These are phyloP conservation scores for Candida sp. DNA, from an alignment of 1,139 yeast species.

Conservation along the genomic window DNA sequence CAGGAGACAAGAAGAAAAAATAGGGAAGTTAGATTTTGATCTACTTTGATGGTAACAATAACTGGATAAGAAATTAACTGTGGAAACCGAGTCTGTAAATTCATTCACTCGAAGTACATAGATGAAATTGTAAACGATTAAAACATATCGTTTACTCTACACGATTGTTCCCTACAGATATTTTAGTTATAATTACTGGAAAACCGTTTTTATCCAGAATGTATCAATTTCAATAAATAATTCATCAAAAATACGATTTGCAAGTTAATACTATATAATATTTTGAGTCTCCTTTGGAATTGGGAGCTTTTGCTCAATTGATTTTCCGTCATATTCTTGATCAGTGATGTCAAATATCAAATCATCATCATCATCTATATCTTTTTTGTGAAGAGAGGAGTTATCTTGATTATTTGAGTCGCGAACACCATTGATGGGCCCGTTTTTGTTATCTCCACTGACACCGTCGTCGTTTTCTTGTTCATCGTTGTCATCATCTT, in stretches of 20 bases:
- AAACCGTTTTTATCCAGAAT: no score
- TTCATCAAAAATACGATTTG: background rate
- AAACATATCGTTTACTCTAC: no score
- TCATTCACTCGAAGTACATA: no score
- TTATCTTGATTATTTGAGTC: background rate
- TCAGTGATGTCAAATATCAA: slow-evolving; percentile 34
- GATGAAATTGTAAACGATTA: no score
- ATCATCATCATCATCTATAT: slow-evolving; percentile 18
- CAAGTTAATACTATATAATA: slow-evolving; percentile 7
- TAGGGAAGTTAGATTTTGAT: no score
- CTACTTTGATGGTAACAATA: no score
- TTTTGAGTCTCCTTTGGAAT: slow-evolving; percentile 14
- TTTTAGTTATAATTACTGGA: no score
- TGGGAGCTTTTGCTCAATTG: slow-evolving; percentile 11
- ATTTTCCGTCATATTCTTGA: slow-evolving; percentile 9
- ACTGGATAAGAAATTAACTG: no score
- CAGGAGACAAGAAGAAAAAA: no score
- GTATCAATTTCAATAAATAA: no score
- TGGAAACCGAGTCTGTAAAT: no score
- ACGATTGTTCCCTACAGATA: no score
- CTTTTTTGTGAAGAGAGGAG: slow-evolving; percentile 1
- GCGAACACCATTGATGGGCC: slow-evolving; percentile 6
- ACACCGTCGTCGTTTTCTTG: slow-evolving; percentile 19
- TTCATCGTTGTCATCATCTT: slow-evolving; percentile 27
- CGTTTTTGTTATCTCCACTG: slow-evolving; percentile 10